phyloP scores from a whole-genome alignment of 1,284 basidiomycete species.

The Sphaerobolus stellatus region DNA sequence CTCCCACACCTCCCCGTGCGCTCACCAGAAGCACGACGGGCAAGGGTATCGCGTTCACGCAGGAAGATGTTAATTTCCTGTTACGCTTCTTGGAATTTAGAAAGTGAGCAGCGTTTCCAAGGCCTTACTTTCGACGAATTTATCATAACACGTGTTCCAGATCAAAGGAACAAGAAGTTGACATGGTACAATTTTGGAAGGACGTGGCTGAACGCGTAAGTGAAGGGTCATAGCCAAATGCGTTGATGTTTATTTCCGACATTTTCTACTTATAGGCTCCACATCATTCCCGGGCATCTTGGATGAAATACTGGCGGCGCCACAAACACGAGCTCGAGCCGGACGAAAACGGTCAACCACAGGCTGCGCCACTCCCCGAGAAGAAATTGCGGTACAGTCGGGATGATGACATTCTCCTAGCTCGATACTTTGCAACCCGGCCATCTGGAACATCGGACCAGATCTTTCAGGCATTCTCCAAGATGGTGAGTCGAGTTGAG shows the following conservation, averaged over 20 bases:
- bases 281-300: conserved; percentile 81
- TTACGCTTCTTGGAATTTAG: conserved; percentile 72
- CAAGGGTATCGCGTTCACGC: conserved; percentile 81
- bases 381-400: conserved; percentile 83
- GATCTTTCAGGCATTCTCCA: conserved; percentile 73
- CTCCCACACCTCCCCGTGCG: conserved; percentile 74
- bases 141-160: neutral
- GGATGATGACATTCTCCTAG: conserved; percentile 72
- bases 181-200: conserved; percentile 84
- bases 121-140: neutral
- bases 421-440: conserved; percentile 64
- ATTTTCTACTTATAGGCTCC: conserved; percentile 52
- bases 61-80: conserved; percentile 72
- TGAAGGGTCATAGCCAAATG: neutral
- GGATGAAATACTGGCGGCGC: conserved; percentile 86
- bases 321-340: conserved; percentile 78
- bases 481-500: conserved; percentile 45
- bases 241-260: neutral
- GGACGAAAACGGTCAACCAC: conserved; percentile 58
- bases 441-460: conserved; percentile 77
- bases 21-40: conserved; percentile 79
- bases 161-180: conserved; percentile 55
- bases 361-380: conserved; percentile 71
- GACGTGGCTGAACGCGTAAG: conserved; percentile 72
- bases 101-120: conserved; percentile 42